Conservation (phyloP, 192 early-diverging fungal species). For the Haplosporangium gracile region DNA sequence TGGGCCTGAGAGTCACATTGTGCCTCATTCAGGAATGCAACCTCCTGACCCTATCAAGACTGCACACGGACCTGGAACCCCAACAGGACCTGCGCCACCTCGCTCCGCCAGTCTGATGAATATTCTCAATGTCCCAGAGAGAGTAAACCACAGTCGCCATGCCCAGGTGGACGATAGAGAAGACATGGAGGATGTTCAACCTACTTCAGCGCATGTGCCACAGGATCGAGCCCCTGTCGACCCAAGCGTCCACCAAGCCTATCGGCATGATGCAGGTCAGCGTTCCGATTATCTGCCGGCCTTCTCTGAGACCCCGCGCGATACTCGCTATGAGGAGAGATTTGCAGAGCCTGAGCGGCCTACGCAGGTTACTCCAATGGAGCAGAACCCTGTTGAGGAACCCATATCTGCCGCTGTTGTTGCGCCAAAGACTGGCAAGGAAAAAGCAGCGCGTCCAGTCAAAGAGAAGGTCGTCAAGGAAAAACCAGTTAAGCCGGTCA, state of each 20-base stretch:
- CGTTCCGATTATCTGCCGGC: background rate
- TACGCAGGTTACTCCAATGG: background rate
- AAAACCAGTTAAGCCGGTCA: slow-evolving; percentile 21
- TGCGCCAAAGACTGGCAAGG: slow-evolving; percentile 8
- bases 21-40: background rate
- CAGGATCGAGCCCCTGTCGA: background rate
- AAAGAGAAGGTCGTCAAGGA: slow-evolving; percentile 42
- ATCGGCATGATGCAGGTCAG: background rate
- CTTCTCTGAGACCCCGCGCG: background rate
- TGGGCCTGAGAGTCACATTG: background rate
- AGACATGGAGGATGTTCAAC: slow-evolving; percentile 10
- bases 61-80: background rate
- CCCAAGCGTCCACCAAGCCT: background rate
- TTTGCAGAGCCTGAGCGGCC: background rate
- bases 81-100: slow-evolving; percentile 14
- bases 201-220: background rate
- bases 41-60: background rate
- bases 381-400: background rate
- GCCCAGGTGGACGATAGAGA: background rate
- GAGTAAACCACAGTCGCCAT: slow-evolving; percentile 6
- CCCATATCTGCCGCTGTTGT: background rate
- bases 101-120: slow-evolving; percentile 44
- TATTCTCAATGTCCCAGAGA: slow-evolving; percentile 34
- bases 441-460: slow-evolving; percentile 3
- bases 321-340: background rate